These are phyloP conservation scores for Phytophthora quininea DNA, from an alignment of 352 stramenopile species.

Conservation along the genomic window DNA sequence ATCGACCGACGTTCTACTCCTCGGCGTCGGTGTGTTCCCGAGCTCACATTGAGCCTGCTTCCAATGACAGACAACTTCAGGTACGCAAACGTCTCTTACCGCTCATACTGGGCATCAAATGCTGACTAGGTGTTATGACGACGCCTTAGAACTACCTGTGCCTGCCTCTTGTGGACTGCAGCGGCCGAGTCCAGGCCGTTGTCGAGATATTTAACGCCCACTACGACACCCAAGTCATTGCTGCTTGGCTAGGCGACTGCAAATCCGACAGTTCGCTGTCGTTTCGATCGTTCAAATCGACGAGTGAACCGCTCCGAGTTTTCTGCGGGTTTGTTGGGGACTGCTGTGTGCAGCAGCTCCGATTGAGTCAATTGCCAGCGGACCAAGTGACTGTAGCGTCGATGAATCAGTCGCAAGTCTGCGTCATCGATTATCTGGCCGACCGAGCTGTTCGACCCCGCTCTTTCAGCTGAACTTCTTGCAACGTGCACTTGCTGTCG, in stretches of 20 bases:
- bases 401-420: constrained; percentile 9
- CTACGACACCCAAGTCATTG: constrained; percentile 45
- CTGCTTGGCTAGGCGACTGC: constrained; percentile 46
- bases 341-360: constrained; percentile 56
- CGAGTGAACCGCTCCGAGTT: constrained; percentile 52
- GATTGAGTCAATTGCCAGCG: constrained; percentile 29
- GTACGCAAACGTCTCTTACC: constrained; percentile 9
- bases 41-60: constrained; percentile 27
- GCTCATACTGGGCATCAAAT: not conserved
- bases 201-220: constrained; percentile 77
- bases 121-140: not conserved
- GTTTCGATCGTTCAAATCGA: constrained; percentile 19
- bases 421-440: constrained; percentile 1
- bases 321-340: constrained; percentile 70
- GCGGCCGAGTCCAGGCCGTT: constrained; percentile 55
- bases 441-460: constrained; percentile 1
- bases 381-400: constrained; percentile 2
- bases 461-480: constrained; percentile 51
- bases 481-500: constrained; percentile 52
- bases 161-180: constrained; percentile 66
- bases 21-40: constrained; percentile 27
- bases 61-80: constrained; percentile 50
- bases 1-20: constrained; percentile 45
- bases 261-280: constrained; percentile 22
- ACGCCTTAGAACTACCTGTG: constrained; percentile 48